Evolutionary conservation across 495 filamentous ascomycete species (phyloP).

Genomic region (Tuber microsphaerosporum): DNA sequence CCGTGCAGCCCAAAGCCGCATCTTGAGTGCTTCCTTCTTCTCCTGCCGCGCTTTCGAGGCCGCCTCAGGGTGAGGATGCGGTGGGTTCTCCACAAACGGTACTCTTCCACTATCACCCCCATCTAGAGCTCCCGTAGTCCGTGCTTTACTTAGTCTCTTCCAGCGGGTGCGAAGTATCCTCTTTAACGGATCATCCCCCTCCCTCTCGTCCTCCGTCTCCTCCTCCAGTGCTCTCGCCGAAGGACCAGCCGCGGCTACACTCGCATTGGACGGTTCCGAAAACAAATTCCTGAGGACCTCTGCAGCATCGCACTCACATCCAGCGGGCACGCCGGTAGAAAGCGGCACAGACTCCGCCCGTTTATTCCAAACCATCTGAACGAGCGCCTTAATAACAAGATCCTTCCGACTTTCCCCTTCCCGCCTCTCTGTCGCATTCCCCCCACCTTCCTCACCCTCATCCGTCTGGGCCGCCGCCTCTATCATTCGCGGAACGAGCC

Average conservation of each 20-base stretch:
- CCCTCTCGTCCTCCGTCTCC: conserved; percentile 11
- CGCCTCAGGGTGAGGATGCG: conserved; percentile 16
- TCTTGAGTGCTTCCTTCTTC: conserved; percentile 30
- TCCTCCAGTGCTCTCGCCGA: conserved; percentile 7
- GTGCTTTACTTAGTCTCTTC: conserved; percentile 7
- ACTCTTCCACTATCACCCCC: not conserved
- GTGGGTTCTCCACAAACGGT: conserved; percentile 6
- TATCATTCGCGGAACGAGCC: conserved; percentile 20
- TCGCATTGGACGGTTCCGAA: not conserved
- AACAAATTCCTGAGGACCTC: conserved; percentile 12
- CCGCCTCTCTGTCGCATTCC: not conserved
- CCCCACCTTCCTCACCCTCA: not conserved
- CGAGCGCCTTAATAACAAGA: conserved; percentile 16
- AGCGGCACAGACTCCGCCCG: conserved; percentile 8
- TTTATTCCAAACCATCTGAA: conserved; percentile 23
- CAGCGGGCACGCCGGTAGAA: conserved; percentile 1
- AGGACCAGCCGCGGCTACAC: not conserved
- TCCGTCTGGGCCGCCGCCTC: conserved; percentile 21
- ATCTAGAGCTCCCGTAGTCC: conserved; percentile 5
- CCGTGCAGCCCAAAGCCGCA: conserved; percentile 26
- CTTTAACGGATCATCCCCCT: not conserved
- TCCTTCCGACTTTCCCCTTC: conserved; percentile 10
- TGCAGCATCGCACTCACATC: conserved; percentile 25
- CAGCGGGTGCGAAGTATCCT: not conserved
- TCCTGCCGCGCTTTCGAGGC: conserved; percentile 23